Evolutionary conservation across 73 alveolate genomes (phyloP), one percentile per base, ranked within the genome.

Genomic region (Tetrahymena elliotti): DNA sequence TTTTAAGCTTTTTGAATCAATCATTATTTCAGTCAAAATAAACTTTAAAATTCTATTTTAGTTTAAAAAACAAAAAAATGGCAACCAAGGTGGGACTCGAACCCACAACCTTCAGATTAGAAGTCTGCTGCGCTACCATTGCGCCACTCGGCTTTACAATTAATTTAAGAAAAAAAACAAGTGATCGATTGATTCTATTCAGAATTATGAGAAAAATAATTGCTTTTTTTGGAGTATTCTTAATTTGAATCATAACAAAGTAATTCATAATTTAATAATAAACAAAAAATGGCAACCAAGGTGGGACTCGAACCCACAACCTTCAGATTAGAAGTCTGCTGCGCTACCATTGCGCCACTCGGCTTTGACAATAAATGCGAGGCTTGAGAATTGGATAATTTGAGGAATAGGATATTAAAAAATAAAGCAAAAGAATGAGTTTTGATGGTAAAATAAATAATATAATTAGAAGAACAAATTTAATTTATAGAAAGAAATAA

Each of bases 341-440:
- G 88, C 88, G 88, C 88, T 68, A 68, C 88, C 88, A 68, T 68
- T 68, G 88, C 88, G 88, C 88, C 88, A 68, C 88, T 68, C 88
- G 88, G 88, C 88, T 68, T 68, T 68, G 24, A 68, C 88, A 68
- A 10, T n/a, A 68, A 68, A 68, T 68, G 16, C n/a, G 82, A 47
- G 1, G 1, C 20, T 0, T 13, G 82, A 68, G 15, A 24, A 27
- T 11, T 4, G 36, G n/a, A 68, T 24, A 68, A 68, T 0, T 27
- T 27, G n/a, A 24, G 4, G 33, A 24, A 22, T 31, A 68, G 20
- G 7, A 53, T n/a, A 53, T 13, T 53, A 6, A 3, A 3, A n/a
- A 15, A 53, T 53, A 15, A 1, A 3, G 31, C 20, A 6, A n/a
- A 53, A 27, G 16, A 68, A 68, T 24, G 1, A 68, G 6, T 68